Conservation (phyloP, 768 basidiomycete genomes). For the Pleurotus eryngii region DNA sequence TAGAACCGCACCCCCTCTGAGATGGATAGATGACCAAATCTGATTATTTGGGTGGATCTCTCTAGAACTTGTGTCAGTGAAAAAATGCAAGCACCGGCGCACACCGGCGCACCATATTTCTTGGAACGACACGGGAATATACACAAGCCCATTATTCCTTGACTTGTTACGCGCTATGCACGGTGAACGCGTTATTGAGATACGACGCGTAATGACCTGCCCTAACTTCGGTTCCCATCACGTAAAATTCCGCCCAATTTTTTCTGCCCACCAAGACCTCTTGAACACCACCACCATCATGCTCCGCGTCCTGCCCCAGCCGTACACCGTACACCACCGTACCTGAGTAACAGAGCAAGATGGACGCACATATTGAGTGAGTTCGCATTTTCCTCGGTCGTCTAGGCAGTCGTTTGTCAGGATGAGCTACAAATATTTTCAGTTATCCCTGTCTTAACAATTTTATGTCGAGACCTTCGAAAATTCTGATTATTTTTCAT, state of each 20-base stretch:
- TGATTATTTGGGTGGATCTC: neutral
- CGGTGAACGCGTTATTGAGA: neutral
- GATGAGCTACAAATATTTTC: slow-evolving; percentile 10
- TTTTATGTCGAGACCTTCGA: slow-evolving; percentile 11
- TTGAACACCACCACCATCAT: neutral
- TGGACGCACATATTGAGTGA: neutral
- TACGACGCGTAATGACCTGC: slow-evolving; percentile 2
- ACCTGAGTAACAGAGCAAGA: neutral
- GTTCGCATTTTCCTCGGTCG: too few relatives aligned
- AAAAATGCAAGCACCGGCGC: too few relatives aligned
- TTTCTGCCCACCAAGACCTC: neutral
- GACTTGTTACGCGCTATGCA: too few relatives aligned
- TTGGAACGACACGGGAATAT: too few relatives aligned
- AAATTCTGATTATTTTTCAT: slow-evolving; percentile 1
- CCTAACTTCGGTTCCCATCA: neutral
- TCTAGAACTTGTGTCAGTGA: neutral
- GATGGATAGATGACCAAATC: neutral
- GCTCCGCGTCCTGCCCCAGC: neutral
- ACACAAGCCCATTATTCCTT: too few relatives aligned
- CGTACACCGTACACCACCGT: neutral
- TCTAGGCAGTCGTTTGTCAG: neutral
- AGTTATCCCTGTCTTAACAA: slow-evolving; percentile 16
- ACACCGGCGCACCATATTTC: too few relatives aligned
- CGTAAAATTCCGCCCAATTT: neutral
- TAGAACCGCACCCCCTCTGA: too few relatives aligned